phyloP scores from a whole-genome alignment of 116 monocot species.

The Phalaenopsis hybrid region DNA sequence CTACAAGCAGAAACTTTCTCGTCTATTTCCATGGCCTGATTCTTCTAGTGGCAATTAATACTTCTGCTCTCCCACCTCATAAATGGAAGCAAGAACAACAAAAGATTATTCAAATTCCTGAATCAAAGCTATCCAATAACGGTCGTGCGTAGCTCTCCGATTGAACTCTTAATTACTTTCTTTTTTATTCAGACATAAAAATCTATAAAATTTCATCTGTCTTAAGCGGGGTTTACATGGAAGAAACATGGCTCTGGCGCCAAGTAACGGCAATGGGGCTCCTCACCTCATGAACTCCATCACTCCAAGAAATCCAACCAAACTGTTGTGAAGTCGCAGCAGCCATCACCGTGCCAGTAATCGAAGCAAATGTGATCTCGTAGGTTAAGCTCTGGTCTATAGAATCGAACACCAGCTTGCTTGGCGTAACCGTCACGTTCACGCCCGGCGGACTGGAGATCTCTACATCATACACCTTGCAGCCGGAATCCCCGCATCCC shows the following conservation, averaged over 20 bases:
- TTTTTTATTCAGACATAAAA: no score
- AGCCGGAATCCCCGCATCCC: neutral
- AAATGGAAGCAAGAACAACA: neutral
- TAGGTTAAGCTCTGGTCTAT: slow-evolving; percentile 43
- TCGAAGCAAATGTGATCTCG: slow-evolving; percentile 39
- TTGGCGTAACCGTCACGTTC: slow-evolving; percentile 50
- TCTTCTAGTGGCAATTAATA: no score
- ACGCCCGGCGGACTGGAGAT: slow-evolving; percentile 46
- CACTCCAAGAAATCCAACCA: slow-evolving; percentile 67
- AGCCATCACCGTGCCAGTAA: slow-evolving; percentile 7
- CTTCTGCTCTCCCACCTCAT: no score
- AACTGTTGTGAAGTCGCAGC: slow-evolving; percentile 17
- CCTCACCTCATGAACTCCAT: slow-evolving; percentile 52
- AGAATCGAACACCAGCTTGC: slow-evolving; percentile 51
- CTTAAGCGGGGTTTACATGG: slow-evolving; percentile 27
- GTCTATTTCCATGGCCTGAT: no score
- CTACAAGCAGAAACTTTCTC: no score
- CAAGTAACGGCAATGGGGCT: slow-evolving; percentile 70
- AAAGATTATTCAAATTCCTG: neutral
- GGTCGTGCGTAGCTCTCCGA: neutral
- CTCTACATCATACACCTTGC: slow-evolving; percentile 33
- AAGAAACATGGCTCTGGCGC: slow-evolving; percentile 25
- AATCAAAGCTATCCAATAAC: neutral
- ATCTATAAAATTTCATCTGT: no score
- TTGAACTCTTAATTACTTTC: neutral